Percentiles rank a stretch among this genome's conserved stretches.
These are phyloP conservation scores for Tolypocladium guangdongense DNA, from an alignment of 2,329 filamentous ascomycete genomes.

Conservation along the genomic window DNA sequence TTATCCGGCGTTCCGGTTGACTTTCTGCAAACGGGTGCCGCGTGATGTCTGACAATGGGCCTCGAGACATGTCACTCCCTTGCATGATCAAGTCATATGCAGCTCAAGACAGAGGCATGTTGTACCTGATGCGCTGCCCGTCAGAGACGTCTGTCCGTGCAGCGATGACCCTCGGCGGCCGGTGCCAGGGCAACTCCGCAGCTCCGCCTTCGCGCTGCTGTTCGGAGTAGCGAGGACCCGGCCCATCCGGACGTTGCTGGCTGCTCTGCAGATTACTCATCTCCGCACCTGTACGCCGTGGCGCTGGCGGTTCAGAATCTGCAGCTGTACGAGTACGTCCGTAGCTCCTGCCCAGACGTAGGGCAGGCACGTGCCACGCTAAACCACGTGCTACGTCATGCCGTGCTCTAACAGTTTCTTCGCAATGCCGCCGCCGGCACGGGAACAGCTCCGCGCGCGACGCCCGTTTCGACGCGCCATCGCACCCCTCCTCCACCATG, in stretches of 20 bases:
- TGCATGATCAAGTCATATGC: neutral
- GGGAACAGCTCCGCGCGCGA: neutral
- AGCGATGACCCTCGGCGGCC: no score
- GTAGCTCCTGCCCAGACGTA: no score
- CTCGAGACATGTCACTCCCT: no score
- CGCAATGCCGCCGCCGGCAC: neutral
- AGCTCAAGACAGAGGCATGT: no score
- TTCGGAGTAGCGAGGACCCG: no score
- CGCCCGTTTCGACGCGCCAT: neutral
- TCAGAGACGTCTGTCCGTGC: no score
- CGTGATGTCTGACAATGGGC: neutral
- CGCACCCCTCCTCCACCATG: constrained; percentile 5
- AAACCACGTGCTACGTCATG: neutral
- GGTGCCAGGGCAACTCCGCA: no score
- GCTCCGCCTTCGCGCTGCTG: no score
- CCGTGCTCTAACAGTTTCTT: neutral
- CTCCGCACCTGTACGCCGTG: neutral
- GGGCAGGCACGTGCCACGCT: neutral
- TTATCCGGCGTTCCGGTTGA: no score
- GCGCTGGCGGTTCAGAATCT: neutral
- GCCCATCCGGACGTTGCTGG: no score
- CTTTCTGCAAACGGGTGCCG: neutral
- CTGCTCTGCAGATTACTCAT: neutral
- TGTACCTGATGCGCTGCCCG: no score
- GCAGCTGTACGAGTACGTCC: no score